These are phyloP conservation scores for Fusarium sp. DNA, from an alignment of 2,329 filamentous ascomycete species.

Conservation along the genomic window DNA sequence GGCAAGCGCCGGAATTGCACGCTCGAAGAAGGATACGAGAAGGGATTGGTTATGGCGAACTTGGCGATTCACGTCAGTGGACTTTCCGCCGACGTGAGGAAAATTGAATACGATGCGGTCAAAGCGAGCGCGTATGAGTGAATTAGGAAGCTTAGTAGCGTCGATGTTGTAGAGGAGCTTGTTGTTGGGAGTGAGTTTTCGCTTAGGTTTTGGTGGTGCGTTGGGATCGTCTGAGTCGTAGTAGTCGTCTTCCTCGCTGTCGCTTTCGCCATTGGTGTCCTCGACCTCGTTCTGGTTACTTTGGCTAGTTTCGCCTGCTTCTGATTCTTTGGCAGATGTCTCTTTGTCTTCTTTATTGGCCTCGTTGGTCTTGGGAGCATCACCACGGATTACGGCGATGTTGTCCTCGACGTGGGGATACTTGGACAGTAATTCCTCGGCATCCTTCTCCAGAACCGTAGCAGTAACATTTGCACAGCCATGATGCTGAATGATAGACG, in stretches of 20 bases:
- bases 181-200: constrained; percentile 40
- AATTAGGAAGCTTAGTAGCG: constrained; percentile 67
- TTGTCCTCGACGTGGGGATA: constrained; percentile 76
- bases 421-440: constrained; percentile 70
- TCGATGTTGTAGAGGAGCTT: constrained; percentile 70
- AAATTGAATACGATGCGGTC: constrained; percentile 95
- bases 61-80: constrained; percentile 93
- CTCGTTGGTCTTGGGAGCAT: constrained; percentile 29
- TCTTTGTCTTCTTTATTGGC: constrained; percentile 4
- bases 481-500: constrained; percentile 72
- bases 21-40: constrained; percentile 73
- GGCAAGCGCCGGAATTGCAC: constrained; percentile 52
- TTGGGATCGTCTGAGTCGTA: constrained; percentile 32
- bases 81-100: constrained; percentile 91
- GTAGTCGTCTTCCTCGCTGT: constrained; percentile 29
- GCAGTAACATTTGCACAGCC: constrained; percentile 73
- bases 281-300: constrained; percentile 13
- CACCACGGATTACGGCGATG: constrained; percentile 58
- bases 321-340: not conserved
- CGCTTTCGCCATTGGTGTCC: constrained; percentile 27
- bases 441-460: constrained; percentile 71
- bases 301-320: constrained; percentile 1
- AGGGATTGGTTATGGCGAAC: constrained; percentile 90
- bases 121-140: constrained; percentile 61
- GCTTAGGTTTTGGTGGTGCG: constrained; percentile 24